These are phyloP conservation scores for Aspergillus sp. DNA, from an alignment of 2,329 filamentous ascomycete genomes.

Conservation along the genomic window DNA sequence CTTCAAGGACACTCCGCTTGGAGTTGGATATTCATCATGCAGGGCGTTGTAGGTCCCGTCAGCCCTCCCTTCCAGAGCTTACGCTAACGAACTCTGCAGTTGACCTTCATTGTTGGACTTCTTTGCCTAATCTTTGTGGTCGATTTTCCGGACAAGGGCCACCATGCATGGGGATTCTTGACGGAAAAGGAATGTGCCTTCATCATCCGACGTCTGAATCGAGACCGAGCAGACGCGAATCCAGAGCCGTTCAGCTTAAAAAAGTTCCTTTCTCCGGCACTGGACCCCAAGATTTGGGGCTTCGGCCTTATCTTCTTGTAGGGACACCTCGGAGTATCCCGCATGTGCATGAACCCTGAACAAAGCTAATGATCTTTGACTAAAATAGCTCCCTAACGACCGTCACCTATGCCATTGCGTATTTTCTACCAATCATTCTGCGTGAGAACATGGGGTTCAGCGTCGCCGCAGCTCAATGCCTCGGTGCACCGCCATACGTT, in stretches of 20 bases:
- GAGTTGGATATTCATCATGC: constrained; percentile 58
- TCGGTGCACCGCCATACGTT: constrained; percentile 67
- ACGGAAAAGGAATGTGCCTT: constrained; percentile 45
- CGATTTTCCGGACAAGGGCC: constrained; percentile 36
- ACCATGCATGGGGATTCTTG: constrained; percentile 35
- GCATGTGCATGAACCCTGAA: too few species aligned
- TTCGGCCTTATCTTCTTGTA: constrained; percentile 50
- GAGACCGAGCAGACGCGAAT: constrained; percentile 29
- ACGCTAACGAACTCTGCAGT: not conserved
- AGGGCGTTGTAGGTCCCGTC: constrained; percentile 41
- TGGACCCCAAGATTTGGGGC: constrained; percentile 56
- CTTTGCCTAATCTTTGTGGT: constrained; percentile 35
- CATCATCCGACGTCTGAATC: constrained; percentile 52
- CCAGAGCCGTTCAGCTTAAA: constrained; percentile 47
- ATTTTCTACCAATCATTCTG: constrained; percentile 76
- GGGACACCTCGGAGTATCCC: not conserved
- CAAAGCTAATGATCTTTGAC: too few species aligned
- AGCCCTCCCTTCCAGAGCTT: not conserved
- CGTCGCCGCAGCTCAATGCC: constrained; percentile 62
- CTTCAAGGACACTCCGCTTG: constrained; percentile 45
- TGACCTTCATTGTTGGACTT: constrained; percentile 16
- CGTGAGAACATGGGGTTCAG: constrained; percentile 60
- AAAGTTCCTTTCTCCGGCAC: constrained; percentile 48
- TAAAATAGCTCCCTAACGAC: constrained; percentile 57
- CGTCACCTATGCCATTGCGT: constrained; percentile 69